Evolutionary conservation across 2,329 filamentous ascomycete species (phyloP).

Genomic region (Penicillium nordicum): DNA sequence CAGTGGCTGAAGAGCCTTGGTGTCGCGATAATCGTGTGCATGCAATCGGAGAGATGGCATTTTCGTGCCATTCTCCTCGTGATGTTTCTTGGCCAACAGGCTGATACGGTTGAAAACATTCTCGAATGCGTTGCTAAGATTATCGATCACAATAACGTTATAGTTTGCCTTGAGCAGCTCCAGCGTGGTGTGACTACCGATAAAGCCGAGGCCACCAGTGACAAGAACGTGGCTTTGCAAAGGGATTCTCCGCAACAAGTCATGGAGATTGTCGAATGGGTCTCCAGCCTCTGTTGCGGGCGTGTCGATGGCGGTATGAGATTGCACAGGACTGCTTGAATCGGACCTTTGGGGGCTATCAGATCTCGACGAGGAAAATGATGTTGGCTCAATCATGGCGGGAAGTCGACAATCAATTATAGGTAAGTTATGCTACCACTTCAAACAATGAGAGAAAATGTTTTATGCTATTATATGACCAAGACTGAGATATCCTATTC

Average conservation of each 20-base stretch:
- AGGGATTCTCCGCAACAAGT: slow-evolving; percentile 41
- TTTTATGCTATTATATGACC: slow-evolving; percentile 13
- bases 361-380: slow-evolving; percentile 22
- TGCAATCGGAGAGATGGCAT: slow-evolving; percentile 48
- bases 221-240: slow-evolving; percentile 40
- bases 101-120: slow-evolving; percentile 37
- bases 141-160: slow-evolving; percentile 43
- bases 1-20: slow-evolving; percentile 41
- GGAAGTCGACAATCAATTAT: background rate
- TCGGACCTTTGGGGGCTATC: slow-evolving; percentile 30
- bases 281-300: slow-evolving; percentile 46
- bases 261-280: slow-evolving; percentile 45
- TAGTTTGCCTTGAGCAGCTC: slow-evolving; percentile 42
- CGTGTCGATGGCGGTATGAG: slow-evolving; percentile 35
- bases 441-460: background rate
- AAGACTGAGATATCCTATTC: slow-evolving; percentile 8
- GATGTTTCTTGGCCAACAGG: slow-evolving; percentile 33
- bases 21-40: slow-evolving; percentile 49
- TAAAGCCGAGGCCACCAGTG: slow-evolving; percentile 43
- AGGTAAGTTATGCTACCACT: background rate
- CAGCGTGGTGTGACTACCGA: slow-evolving; percentile 43
- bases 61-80: slow-evolving; percentile 36
- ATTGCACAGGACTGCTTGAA: slow-evolving; percentile 31
- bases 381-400: slow-evolving; percentile 4
- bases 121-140: slow-evolving; percentile 41